Evolutionary conservation across 495 filamentous ascomycete genomes (phyloP).

Genomic region (Lepraria neglecta): DNA sequence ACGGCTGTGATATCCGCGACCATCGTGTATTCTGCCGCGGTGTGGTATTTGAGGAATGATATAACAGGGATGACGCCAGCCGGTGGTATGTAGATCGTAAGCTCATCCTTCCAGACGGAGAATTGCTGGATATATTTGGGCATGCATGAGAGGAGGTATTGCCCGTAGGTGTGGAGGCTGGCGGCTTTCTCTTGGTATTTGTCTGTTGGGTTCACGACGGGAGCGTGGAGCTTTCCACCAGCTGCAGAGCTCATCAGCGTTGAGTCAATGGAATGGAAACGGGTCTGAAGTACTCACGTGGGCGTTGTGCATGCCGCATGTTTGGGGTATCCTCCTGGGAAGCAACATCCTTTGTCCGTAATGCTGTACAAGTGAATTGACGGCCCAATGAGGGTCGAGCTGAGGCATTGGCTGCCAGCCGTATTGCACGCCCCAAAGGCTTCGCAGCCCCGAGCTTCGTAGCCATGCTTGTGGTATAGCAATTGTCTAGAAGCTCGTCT

Average conservation of each 20-base stretch:
- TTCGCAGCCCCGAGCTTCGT: constrained; percentile 8
- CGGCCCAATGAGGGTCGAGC: constrained; percentile 14
- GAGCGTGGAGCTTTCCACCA: constrained; percentile 59
- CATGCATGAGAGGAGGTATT: constrained; percentile 92
- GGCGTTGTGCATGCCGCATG: constrained; percentile 59
- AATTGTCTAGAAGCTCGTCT: not conserved
- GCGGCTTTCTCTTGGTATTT: constrained; percentile 82
- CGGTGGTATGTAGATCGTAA: constrained; percentile 87
- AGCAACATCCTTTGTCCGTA: constrained; percentile 31
- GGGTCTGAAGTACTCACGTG: constrained; percentile 42
- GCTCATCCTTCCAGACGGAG: constrained; percentile 98
- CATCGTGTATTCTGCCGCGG: constrained; percentile 91
- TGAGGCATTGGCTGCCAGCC: not conserved
- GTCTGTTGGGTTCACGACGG: constrained; percentile 86
- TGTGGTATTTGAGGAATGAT: constrained; percentile 95
- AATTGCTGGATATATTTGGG: constrained; percentile 99
- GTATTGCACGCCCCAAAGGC: not conserved
- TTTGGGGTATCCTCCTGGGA: constrained; percentile 48
- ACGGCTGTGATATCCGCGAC: constrained; percentile 87
- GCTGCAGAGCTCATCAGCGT: constrained; percentile 37
- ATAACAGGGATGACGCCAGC: constrained; percentile 83
- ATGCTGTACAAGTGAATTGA: constrained; percentile 25
- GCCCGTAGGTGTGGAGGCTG: constrained; percentile 82
- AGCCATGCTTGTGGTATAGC: constrained; percentile 1
- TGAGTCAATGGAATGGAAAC: not conserved